These are phyloP conservation scores for Aquilaria malaccensis DNA, from an alignment of 345 rosid species.

Conservation along the genomic window DNA sequence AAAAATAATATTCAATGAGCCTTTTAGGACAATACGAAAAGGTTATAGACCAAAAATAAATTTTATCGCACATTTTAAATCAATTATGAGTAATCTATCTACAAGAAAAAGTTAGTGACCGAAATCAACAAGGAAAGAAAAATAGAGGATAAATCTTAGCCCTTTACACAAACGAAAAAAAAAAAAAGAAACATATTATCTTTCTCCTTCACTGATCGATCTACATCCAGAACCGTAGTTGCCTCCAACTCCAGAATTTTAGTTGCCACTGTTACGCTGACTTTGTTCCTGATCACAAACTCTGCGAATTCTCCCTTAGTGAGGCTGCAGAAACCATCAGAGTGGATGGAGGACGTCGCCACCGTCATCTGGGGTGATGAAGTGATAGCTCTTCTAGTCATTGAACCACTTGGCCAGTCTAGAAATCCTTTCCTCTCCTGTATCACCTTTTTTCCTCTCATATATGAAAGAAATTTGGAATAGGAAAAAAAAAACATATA, in stretches of 20 bases:
- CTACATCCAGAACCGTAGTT: slow-evolving; percentile 5
- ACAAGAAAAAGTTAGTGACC: too few species aligned
- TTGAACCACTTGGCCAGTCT: slow-evolving; percentile 76
- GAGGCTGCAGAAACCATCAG: slow-evolving; percentile 76
- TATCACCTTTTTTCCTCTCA: slow-evolving; percentile 1
- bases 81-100: too few species aligned
- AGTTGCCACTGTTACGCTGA: slow-evolving; percentile 19
- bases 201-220: too few species aligned
- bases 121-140: too few species aligned
- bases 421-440: slow-evolving; percentile 34
- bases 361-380: slow-evolving; percentile 85
- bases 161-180: too few species aligned
- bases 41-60: too few species aligned
- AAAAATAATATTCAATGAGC: too few species aligned
- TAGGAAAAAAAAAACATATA: neutral
- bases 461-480: neutral
- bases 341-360: slow-evolving; percentile 70
- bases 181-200: too few species aligned
- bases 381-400: slow-evolving; percentile 75
- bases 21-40: too few species aligned
- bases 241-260: slow-evolving; percentile 24
- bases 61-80: too few species aligned
- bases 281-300: slow-evolving; percentile 40
- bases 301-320: slow-evolving; percentile 56
- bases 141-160: too few species aligned